phyloP scores from a whole-genome alignment of 1,139 yeast species.

The Kodamaea sp. region DNA sequence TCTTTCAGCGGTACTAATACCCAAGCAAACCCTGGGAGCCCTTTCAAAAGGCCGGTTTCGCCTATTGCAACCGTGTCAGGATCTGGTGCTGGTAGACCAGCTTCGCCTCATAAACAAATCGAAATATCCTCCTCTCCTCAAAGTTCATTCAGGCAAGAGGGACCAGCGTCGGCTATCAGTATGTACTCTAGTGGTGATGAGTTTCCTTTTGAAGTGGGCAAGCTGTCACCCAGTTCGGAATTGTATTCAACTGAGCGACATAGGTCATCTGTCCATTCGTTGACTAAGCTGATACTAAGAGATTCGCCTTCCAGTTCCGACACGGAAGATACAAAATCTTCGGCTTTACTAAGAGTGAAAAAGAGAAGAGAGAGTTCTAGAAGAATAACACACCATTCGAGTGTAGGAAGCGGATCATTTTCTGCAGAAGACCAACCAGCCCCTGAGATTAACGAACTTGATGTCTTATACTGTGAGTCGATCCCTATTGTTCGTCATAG shows the following conservation, averaged over 20 bases:
- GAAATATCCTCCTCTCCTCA: constrained; percentile 21
- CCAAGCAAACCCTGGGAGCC: constrained; percentile 23
- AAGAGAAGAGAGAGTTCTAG: constrained; percentile 56
- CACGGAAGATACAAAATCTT: constrained; percentile 57
- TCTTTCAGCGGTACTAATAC: constrained; percentile 28
- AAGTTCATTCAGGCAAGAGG: constrained; percentile 27
- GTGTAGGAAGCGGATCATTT: constrained; percentile 13
- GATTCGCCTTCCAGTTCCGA: constrained; percentile 72
- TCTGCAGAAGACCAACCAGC: constrained; percentile 8
- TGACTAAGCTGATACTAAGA: constrained; percentile 36
- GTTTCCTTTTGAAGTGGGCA: constrained; percentile 24
- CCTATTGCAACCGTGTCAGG: constrained; percentile 15
- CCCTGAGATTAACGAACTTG: constrained; percentile 36
- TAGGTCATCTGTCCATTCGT: constrained; percentile 31
- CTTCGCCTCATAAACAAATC: constrained; percentile 26
- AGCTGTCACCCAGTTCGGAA: constrained; percentile 19
- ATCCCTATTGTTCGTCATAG: constrained; percentile 80
- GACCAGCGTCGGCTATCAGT: constrained; percentile 35
- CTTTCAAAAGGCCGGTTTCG: constrained; percentile 40
- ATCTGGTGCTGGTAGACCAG: constrained; percentile 18
- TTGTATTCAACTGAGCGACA: constrained; percentile 17
- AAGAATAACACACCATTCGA: constrained; percentile 25
- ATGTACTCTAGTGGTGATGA: constrained; percentile 43
- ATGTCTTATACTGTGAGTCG: constrained; percentile 82
- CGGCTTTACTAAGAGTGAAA: constrained; percentile 57